Percentiles rank a stretch among this genome's conserved stretches.
Conservation (phyloP, 163 green algal species). For the Chloroidium sp. region DNA sequence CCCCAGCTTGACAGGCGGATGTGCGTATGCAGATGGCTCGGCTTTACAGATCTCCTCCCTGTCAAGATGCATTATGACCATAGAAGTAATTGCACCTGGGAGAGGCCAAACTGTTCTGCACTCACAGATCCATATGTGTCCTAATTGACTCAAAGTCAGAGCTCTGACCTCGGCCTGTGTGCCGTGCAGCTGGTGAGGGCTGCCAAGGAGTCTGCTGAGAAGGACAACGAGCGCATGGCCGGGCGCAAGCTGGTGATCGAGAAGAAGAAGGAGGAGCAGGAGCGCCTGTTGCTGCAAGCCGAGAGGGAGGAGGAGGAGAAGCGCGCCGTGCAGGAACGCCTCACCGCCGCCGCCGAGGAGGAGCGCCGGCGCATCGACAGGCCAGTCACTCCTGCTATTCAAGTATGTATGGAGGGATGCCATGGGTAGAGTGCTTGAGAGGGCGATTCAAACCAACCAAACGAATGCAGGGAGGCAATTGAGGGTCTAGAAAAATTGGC, state of each 20-base stretch:
- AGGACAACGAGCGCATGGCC: conserved; percentile 34
- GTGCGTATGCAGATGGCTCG: too few relatives aligned
- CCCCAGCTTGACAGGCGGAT: too few relatives aligned
- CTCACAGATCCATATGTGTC: conserved; percentile 30
- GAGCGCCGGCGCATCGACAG: conserved; percentile 36
- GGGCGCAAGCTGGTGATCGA: conserved; percentile 75
- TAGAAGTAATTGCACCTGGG: too few relatives aligned
- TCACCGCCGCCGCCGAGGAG: conserved; percentile 45
- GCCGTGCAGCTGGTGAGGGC: background rate
- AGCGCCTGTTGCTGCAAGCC: conserved; percentile 65
- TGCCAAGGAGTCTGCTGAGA: background rate
- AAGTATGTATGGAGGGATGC: background rate
- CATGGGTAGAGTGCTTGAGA: too few relatives aligned
- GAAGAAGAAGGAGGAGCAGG: conserved; percentile 89
- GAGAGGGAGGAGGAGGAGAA: conserved; percentile 77
- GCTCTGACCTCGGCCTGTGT: background rate
- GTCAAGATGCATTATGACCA: too few relatives aligned
- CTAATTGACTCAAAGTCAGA: too few relatives aligned
- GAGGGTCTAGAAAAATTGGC: background rate
- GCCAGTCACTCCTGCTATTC: conserved; percentile 5
- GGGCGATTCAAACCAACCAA: background rate
- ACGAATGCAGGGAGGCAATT: background rate
- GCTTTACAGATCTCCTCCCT: too few relatives aligned
- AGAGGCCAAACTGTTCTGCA: background rate
- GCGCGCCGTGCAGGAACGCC: conserved; percentile 40